Conservation (phyloP, 1,284 basidiomycete species). For the Microbotryomycetes sp. region DNA sequence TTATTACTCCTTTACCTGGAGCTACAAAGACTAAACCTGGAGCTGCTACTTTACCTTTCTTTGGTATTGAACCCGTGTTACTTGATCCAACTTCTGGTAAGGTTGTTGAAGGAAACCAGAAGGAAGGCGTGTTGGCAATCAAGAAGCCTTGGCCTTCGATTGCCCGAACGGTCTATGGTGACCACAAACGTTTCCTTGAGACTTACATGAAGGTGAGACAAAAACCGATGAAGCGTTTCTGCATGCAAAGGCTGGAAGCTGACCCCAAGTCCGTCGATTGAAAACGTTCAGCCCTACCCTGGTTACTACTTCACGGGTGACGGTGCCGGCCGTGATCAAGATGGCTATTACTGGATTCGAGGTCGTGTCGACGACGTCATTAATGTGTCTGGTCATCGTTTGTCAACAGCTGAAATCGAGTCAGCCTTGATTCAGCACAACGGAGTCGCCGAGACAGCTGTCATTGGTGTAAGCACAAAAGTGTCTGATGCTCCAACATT, state of each 20-base stretch:
- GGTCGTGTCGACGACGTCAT: conserved; percentile 83
- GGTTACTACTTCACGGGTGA: conserved; percentile 94
- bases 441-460: conserved; percentile 93
- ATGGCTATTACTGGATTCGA: conserved; percentile 97
- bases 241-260: not conserved
- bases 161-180: conserved; percentile 86
- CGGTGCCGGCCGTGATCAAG: conserved; percentile 85
- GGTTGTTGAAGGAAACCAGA: conserved; percentile 57
- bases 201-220: conserved; percentile 75
- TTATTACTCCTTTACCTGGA: conserved; percentile 91
- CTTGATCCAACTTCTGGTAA: conserved; percentile 74
- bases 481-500: conserved; percentile 61
- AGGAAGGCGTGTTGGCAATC: conserved; percentile 86
- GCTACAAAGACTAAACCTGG: conserved; percentile 95
- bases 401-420: conserved; percentile 97
- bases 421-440: conserved; percentile 87
- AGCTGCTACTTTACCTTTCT: conserved; percentile 94
- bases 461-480: conserved; percentile 82
- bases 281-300: conserved; percentile 74
- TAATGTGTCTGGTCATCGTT: conserved; percentile 91
- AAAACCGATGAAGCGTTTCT: conserved; percentile 27
- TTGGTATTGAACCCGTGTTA: conserved; percentile 83
- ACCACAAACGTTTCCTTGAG: conserved; percentile 86
- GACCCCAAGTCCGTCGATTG: not conserved
- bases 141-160: conserved; percentile 91